Base-by-base conservation (phyloP, 2,329 filamentous ascomycete genomes). In the Phaeosphaeriaceae sp. region DNA sequence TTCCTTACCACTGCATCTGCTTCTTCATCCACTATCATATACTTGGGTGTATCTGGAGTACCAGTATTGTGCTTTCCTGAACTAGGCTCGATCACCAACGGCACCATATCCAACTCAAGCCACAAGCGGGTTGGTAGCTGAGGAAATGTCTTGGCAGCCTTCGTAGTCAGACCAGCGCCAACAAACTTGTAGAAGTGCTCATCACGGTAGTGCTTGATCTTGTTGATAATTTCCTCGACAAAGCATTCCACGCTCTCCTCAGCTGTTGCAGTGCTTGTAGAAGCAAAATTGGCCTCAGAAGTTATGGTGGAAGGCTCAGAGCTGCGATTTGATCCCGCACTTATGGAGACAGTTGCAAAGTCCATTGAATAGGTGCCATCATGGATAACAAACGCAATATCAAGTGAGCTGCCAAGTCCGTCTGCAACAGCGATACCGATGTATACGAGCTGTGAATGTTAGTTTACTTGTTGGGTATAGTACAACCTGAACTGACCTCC, bases 1-100 rank as follows among this genome's bases (percentile, higher is more conserved):
- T 93, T 93, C 60, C 91, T 84, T 1, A 89, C 89, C 85, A 93
- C 90, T 0, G 89, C 91, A 72, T 94, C 91, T 1, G 91, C 91
- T 74, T 93, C 88, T 73, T 95, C 91, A 67, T 93, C 91, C 3
- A 93, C 83, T n/a, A n/a, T n/a, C n/a, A 83, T 79, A 71, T 87
- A 53, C 25, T 53, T 42, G 7, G 44, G 40, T 3, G n/a, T 27
- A 21, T 15, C 22, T 13, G 17, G 17, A n/a, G 24, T n/a, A 3
- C 48, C 42, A 15, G 24, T 17, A 5, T 27, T 17, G 33, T 44
- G 44, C 47, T 42, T 5, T 60, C 44, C 51, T 50, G 19, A 65
- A 63, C 11, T n/a, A n/a, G 66, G 67, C 33, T 66, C 62, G n/a
- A 92, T 82, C 3, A 90, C 84, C 41, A 94, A 81, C 1, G 90